phyloP scores from a whole-genome alignment of 768 basidiomycete species.

The Auricularia sp. region DNA sequence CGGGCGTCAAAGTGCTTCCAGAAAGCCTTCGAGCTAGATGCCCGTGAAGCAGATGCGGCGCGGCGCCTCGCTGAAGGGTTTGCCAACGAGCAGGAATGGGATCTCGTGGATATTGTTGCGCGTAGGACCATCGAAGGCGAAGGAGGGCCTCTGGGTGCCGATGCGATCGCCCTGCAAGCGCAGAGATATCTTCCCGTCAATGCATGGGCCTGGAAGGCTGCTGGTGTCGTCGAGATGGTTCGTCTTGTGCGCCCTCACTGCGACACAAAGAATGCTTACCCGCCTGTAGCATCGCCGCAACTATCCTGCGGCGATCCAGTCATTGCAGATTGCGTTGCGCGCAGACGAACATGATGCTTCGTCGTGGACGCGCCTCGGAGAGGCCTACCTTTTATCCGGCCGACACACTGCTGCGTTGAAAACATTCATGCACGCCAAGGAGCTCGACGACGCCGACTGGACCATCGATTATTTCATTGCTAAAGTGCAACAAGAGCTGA shows the following conservation, averaged over 20 bases:
- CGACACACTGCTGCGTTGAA: slow-evolving; percentile 84
- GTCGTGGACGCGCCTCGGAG: slow-evolving; percentile 87
- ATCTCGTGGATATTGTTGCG: slow-evolving; percentile 90
- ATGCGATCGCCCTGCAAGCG: slow-evolving; percentile 20
- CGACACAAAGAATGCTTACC: too few relatives aligned
- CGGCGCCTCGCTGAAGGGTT: slow-evolving; percentile 77
- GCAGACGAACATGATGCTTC: slow-evolving; percentile 66
- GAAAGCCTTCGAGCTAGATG: slow-evolving; percentile 94
- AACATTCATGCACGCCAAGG: slow-evolving; percentile 64
- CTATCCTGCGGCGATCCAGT: slow-evolving; percentile 66
- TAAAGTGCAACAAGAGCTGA: slow-evolving; percentile 71
- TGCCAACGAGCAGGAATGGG: slow-evolving; percentile 91
- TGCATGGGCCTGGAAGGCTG: slow-evolving; percentile 97
- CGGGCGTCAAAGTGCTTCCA: slow-evolving; percentile 94
- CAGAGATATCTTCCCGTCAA: slow-evolving; percentile 60
- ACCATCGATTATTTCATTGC: slow-evolving; percentile 73
- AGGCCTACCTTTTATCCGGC: slow-evolving; percentile 83
- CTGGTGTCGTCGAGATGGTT: slow-evolving; percentile 86
- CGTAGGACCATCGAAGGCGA: slow-evolving; percentile 88
- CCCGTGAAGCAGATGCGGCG: slow-evolving; percentile 79
- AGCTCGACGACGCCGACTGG: slow-evolving; percentile 74
- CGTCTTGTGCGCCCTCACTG: slow-evolving; percentile 20
- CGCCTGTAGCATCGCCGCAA: slow-evolving; percentile 49
- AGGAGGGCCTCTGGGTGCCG: slow-evolving; percentile 50
- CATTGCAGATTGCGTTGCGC: slow-evolving; percentile 77